Conservation (phyloP, 495 filamentous ascomycete genomes). For the Cercophora newfieldiana region DNA sequence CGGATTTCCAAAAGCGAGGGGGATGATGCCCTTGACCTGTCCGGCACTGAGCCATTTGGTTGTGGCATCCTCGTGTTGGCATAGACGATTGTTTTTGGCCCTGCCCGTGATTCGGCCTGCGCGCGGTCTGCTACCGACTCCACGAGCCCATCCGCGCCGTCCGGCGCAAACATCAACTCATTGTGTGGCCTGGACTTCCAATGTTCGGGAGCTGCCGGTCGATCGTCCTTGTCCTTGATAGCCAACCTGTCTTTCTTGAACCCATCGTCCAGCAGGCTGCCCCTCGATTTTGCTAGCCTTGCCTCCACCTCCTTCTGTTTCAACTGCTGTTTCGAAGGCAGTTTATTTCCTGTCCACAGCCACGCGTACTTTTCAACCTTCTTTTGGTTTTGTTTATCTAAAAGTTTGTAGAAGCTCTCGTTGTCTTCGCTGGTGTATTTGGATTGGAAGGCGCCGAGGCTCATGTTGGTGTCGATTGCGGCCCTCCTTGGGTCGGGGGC, state of each 20-base stretch:
- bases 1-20: conserved; percentile 83
- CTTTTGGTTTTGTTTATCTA: conserved; percentile 90
- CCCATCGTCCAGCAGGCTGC: conserved; percentile 49
- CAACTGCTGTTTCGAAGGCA: conserved; percentile 82
- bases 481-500: conserved; percentile 25
- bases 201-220: conserved; percentile 74
- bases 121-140: conserved; percentile 67
- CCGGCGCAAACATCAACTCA: conserved; percentile 83
- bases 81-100: conserved; percentile 75
- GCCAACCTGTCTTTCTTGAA: conserved; percentile 54
- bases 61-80: conserved; percentile 75
- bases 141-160: conserved; percentile 64
- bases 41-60: conserved; percentile 32
- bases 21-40: conserved; percentile 57
- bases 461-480: conserved; percentile 74
- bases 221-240: conserved; percentile 62
- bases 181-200: conserved; percentile 78
- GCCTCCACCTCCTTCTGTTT: conserved; percentile 71
- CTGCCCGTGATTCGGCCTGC: conserved; percentile 69
- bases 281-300: conserved; percentile 43
- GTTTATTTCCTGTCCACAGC: conserved; percentile 85
- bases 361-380: conserved; percentile 79
- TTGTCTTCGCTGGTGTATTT: conserved; percentile 98
- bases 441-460: conserved; percentile 79
- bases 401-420: conserved; percentile 86